Percentiles rank a stretch among this genome's conserved stretches.
Evolutionary conservation across 2,329 filamentous ascomycete species (phyloP).

Genomic region (Aureobasidium melanogenum): DNA sequence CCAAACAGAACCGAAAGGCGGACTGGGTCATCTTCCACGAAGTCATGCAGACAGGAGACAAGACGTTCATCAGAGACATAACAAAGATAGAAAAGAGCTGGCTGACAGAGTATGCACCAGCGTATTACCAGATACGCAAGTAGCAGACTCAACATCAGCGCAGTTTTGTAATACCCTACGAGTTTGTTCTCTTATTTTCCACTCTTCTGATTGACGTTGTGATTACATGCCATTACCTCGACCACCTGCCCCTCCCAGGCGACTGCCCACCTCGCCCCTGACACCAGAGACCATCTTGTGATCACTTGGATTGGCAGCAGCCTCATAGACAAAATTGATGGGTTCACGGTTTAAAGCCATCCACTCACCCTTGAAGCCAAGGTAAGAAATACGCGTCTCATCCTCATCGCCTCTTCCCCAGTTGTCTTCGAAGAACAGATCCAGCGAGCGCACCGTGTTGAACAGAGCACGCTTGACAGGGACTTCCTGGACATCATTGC

Average conservation of each 20-base stretch:
- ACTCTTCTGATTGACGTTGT: background rate
- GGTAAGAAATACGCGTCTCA: conserved; percentile 66
- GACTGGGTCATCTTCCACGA: conserved; percentile 97
- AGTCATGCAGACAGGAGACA: conserved; percentile 77
- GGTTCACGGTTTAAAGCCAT: conserved; percentile 79
- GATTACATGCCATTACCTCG: conserved; percentile 12
- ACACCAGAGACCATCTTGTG: conserved; percentile 50
- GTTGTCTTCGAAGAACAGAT: conserved; percentile 87
- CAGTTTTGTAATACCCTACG: background rate
- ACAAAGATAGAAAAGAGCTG: conserved; percentile 92
- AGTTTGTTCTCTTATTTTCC: background rate
- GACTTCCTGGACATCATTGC: conserved; percentile 75
- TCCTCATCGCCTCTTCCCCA: conserved; percentile 70
- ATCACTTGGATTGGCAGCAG: conserved; percentile 82
- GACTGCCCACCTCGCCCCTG: conserved; percentile 23
- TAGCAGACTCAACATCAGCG: background rate
- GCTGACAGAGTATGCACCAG: conserved; percentile 79
- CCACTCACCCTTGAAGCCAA: conserved; percentile 93
- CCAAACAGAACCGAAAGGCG: conserved; percentile 66
- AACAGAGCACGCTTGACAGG: conserved; percentile 82
- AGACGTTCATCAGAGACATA: conserved; percentile 83
- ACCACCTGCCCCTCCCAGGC: conserved; percentile 23
- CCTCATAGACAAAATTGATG: conserved; percentile 82
- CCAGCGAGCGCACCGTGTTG: conserved; percentile 71
- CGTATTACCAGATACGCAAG: conserved; percentile 60